A percentile compares a stretch with the other conserved stretches of the same genome.
phyloP scores from a whole-genome alignment of 495 filamentous ascomycete species.

The Xanthoparmelia taractica region DNA sequence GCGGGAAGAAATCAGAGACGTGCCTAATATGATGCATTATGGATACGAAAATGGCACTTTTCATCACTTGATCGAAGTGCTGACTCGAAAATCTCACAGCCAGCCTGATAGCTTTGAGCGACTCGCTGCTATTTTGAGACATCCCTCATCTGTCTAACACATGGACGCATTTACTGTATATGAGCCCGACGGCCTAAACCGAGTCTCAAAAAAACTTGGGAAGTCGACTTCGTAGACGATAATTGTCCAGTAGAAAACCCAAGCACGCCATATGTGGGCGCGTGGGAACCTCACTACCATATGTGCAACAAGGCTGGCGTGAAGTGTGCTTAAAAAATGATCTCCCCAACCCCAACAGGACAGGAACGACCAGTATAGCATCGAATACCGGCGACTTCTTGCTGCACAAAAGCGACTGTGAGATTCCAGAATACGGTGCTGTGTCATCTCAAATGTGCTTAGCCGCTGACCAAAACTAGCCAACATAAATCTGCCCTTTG shows the following conservation, averaged over 20 bases:
- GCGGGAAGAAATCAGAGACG: no score
- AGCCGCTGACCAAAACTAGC: background rate
- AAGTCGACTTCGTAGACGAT: background rate
- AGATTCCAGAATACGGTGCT: background rate
- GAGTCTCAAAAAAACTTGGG: background rate
- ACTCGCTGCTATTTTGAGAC: constrained; percentile 1
- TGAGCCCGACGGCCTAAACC: no score
- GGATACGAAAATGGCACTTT: no score
- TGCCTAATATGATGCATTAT: no score
- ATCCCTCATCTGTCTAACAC: constrained; percentile 8
- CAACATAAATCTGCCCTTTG: background rate
- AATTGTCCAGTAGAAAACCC: no score
- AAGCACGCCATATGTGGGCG: no score
- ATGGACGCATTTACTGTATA: background rate
- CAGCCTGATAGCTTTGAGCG: constrained; percentile 5
- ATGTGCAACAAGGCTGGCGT: background rate
- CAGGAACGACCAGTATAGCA: no score
- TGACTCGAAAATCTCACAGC: background rate
- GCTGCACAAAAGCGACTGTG: background rate
- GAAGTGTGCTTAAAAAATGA: background rate
- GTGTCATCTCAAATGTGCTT: background rate
- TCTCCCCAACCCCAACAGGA: background rate
- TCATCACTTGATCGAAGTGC: background rate
- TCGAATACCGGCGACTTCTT: background rate
- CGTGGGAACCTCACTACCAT: background rate